A percentile compares a stretch with the other conserved stretches of the same genome.
phyloP scores from a whole-genome alignment of 306 rosid genomes.

The Fragaria ananassa region DNA sequence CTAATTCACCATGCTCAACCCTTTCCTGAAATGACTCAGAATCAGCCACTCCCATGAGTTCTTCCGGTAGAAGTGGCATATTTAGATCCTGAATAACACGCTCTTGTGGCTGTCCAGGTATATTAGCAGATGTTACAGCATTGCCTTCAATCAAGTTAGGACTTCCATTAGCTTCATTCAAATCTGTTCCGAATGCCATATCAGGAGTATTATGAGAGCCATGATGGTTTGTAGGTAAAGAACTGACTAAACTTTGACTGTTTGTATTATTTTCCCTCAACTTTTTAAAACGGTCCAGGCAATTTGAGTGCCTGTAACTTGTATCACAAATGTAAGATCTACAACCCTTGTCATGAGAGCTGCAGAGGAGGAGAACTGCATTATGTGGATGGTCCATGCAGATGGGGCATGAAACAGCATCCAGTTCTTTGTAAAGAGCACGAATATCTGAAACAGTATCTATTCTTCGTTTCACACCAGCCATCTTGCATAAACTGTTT shows the following conservation, averaged over 20 bases:
- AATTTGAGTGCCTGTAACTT: slow-evolving; percentile 96
- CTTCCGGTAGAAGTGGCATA: slow-evolving; percentile 58
- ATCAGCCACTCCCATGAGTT: slow-evolving; percentile 63
- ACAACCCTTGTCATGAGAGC: slow-evolving; percentile 98
- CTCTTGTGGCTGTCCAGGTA: slow-evolving; percentile 57
- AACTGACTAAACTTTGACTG: slow-evolving; percentile 59
- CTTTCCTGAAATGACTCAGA: slow-evolving; percentile 71
- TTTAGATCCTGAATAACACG: slow-evolving; percentile 60
- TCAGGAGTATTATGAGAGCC: slow-evolving; percentile 61
- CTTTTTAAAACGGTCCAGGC: slow-evolving; percentile 93
- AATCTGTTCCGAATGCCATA: slow-evolving; percentile 49
- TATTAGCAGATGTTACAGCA: slow-evolving; percentile 57
- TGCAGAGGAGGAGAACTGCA: slow-evolving; percentile 96
- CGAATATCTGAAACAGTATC: slow-evolving; percentile 81
- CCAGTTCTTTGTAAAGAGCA: slow-evolving; percentile 97
- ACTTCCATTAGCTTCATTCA: slow-evolving; percentile 61
- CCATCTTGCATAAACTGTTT: slow-evolving; percentile 88
- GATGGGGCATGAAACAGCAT: slow-evolving; percentile 94
- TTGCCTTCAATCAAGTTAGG: slow-evolving; percentile 62
- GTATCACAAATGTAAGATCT: slow-evolving; percentile 92
- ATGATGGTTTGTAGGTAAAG: slow-evolving; percentile 56
- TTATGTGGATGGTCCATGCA: slow-evolving; percentile 99
- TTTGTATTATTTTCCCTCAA: slow-evolving; percentile 54
- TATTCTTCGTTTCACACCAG: slow-evolving; percentile 95
- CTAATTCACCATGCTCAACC: slow-evolving; percentile 56